A percentile compares a stretch with the other conserved stretches of the same genome.
phyloP scores from a whole-genome alignment of 2,329 filamentous ascomycete genomes.

The Tolypocladium tundrense region DNA sequence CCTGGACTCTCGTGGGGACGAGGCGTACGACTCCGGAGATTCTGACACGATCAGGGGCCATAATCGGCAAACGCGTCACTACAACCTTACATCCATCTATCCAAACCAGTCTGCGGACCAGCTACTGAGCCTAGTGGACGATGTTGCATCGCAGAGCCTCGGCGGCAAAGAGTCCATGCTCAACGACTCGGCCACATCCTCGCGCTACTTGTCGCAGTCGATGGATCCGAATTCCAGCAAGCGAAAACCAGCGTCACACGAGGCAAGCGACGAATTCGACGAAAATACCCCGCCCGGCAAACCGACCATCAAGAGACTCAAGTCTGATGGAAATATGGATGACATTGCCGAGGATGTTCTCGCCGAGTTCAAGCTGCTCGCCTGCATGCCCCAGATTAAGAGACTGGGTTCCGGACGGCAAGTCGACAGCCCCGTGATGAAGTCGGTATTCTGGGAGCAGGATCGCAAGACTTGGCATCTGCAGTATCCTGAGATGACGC shows the following conservation, averaged over 20 bases:
- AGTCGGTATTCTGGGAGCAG: constrained; percentile 47
- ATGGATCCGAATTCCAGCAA: constrained; percentile 41
- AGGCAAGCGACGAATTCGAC: constrained; percentile 43
- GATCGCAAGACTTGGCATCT: constrained; percentile 49
- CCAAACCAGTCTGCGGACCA: constrained; percentile 36
- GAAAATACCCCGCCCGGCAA: constrained; percentile 24
- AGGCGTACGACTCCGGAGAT: constrained; percentile 34
- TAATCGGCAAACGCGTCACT: constrained; percentile 11
- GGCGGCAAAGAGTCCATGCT: constrained; percentile 31
- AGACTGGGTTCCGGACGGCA: constrained; percentile 42
- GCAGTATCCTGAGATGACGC: constrained; percentile 53
- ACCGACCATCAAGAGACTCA: constrained; percentile 45
- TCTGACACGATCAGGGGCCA: constrained; percentile 17
- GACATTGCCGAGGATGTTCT: constrained; percentile 21
- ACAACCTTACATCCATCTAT: constrained; percentile 25
- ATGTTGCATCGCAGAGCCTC: constrained; percentile 46
- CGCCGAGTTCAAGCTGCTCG: constrained; percentile 36
- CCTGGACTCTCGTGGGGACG: constrained; percentile 31
- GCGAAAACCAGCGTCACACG: constrained; percentile 37
- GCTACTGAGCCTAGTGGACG: constrained; percentile 39
- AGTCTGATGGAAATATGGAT: constrained; percentile 35
- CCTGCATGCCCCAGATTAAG: constrained; percentile 36
- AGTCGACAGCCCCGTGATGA: constrained; percentile 46
- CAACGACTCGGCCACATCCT: constrained; percentile 10
- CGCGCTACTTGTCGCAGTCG: constrained; percentile 14